Base-by-base conservation (phyloP, 352 stramenopile species). In the Phytophthora aleatoria region DNA sequence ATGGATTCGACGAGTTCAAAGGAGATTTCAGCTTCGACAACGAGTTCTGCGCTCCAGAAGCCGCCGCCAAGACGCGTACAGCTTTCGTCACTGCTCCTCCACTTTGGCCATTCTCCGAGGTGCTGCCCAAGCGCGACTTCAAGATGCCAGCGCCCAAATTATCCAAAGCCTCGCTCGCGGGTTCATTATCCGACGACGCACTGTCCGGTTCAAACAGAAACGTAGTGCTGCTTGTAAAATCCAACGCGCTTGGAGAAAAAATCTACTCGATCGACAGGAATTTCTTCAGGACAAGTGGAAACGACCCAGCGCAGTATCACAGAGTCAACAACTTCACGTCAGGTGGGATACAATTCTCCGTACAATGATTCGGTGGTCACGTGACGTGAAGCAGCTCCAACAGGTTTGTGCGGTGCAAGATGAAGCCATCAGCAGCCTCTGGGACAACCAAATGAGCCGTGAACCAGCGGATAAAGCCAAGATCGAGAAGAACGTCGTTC, bases 381-480 rank as follows among this genome's bases (percentile, higher is more conserved):
- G 42, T 16, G 80, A 87, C 30, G 58, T 89, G 3, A 66, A 64
- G 11, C 61, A 83, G 28, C 64, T 87, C 6, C 80, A 87, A 41
- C 77, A 74, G 3, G 69, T 83, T 27, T 79, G 73, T 31, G 74
- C 80, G 0, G 69, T 83, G 0, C 77, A 89, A 52, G 74, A 83
- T 13, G 57, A 74, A n/a, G 69, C 65, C 16, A 76, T 73, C 43
- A 47, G 47, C 3, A 48, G 31, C 33, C 54, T 73, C 2, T 73
- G 65, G 65, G 35, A 36, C n/a, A 57, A 59, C 15, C 57, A 52
- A 54, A 43, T 24, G 1, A 8, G 38, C 24, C 44, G n/a, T 11
- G 16, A 58, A 11, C 7, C 28, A 16, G 16, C 28, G 10, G 35
- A 48, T 12, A 49, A 50, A 35, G 15, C 31, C 15, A 63, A 57